A percentile compares a stretch with the other conserved stretches of the same genome.
phyloP scores from a whole-genome alignment of 306 rosid species.

The Lagenaria siceraria region DNA sequence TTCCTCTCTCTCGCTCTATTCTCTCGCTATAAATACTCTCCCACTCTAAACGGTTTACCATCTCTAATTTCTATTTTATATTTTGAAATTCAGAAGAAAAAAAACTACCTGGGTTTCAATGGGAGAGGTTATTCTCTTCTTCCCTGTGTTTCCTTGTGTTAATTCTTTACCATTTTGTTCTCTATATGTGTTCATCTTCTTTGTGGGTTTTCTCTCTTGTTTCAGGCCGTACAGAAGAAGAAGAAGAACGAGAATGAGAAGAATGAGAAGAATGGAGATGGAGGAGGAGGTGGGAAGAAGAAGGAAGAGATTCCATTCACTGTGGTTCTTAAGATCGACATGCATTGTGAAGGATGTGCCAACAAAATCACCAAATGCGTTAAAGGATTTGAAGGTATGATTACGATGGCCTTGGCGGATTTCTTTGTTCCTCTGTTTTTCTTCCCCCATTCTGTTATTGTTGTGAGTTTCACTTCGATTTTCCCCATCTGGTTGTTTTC shows the following conservation, averaged over 20 bases:
- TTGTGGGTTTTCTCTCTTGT: background rate
- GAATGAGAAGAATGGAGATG: conserved; percentile 18
- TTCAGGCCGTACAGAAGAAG: conserved; percentile 21
- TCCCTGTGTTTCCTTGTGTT: background rate
- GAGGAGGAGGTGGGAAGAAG: conserved; percentile 29
- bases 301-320: conserved; percentile 21
- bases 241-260: conserved; percentile 17
- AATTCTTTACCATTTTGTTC: background rate
- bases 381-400: conserved; percentile 26
- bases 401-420: background rate
- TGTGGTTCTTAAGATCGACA: conserved; percentile 37
- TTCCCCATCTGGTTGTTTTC: too few relatives aligned
- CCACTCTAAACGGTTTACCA: background rate
- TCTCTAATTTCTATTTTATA: background rate
- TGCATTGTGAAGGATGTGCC: conserved; percentile 71
- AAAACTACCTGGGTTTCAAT: conserved; percentile 3
- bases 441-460: background rate
- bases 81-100: background rate
- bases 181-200: background rate
- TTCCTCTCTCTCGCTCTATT: background rate
- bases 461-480: background rate
- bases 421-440: background rate
- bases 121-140: conserved; percentile 13
- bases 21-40: conserved; percentile 16
- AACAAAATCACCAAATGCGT: conserved; percentile 29